A percentile compares a stretch with the other conserved stretches of the same genome.
Evolutionary conservation across 306 rosid genomes (phyloP).

Genomic region (Oemleria cerasiformis): DNA sequence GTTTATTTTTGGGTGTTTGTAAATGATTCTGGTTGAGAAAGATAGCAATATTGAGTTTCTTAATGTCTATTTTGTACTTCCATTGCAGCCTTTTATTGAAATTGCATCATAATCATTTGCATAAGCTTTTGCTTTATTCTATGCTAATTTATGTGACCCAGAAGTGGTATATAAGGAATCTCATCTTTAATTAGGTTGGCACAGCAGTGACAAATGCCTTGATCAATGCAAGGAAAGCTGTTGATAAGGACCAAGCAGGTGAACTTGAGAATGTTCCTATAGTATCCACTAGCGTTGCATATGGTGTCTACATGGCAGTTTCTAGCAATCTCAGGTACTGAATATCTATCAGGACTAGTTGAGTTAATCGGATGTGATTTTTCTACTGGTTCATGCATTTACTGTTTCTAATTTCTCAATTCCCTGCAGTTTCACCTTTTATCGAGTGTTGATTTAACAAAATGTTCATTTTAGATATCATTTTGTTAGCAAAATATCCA

Average conservation of each 20-base stretch:
- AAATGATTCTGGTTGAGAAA: constrained; percentile 5
- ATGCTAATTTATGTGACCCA: neutral
- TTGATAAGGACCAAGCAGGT: constrained; percentile 48
- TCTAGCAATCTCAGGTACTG: constrained; percentile 91
- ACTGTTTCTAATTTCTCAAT: neutral
- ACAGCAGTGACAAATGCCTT: constrained; percentile 81
- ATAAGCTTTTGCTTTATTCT: neutral
- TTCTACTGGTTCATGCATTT: neutral
- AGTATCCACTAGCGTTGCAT: constrained; percentile 74
- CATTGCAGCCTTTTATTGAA: neutral
- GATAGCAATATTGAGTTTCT: neutral
- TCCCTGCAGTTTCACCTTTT: neutral
- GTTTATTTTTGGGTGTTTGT: neutral
- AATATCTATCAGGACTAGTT: neutral
- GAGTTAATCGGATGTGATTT: too few relatives aligned
- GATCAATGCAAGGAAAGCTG: constrained; percentile 87
- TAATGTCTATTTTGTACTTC: neutral
- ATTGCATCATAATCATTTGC: neutral
- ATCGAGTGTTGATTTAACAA: neutral
- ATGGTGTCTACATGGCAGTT: constrained; percentile 90
- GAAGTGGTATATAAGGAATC: constrained; percentile 10
- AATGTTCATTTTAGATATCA: neutral
- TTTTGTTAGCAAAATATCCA: neutral
- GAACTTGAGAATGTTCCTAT: constrained; percentile 81
- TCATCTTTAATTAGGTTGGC: constrained; percentile 53